phyloP scores from a whole-genome alignment of 2,329 filamentous ascomycete genomes.

The Fusarium tanahbumbuense region DNA sequence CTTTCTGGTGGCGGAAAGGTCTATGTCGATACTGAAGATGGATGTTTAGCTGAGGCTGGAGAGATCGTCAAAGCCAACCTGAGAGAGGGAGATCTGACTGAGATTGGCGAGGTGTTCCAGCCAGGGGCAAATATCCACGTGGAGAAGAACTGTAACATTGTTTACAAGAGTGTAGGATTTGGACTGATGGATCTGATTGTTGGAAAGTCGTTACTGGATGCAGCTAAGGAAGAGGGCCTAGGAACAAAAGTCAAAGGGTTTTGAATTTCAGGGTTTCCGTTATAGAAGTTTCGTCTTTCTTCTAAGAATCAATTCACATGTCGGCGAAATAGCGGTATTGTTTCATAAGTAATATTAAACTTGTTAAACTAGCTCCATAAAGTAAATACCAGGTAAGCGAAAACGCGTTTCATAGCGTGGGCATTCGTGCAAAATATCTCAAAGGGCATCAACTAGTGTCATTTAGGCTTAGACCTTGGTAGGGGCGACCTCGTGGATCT shows the following conservation, averaged over 20 bases:
- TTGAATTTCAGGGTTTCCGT: accelerated
- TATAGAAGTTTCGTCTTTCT: accelerated
- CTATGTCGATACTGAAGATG: not conserved
- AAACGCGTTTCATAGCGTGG: not conserved
- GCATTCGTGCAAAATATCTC: not conserved
- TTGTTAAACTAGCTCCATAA: not conserved
- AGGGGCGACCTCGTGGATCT: conserved; percentile 8
- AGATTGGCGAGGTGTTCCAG: not conserved
- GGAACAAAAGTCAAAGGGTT: not conserved
- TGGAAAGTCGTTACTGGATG: not conserved
- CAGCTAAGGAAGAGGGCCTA: not conserved
- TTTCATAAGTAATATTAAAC: conserved; percentile 9
- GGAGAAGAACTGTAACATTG: not conserved
- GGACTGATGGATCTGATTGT: not conserved
- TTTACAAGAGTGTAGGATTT: not conserved
- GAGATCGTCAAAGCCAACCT: not conserved
- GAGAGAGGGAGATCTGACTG: not conserved
- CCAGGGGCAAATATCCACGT: accelerated
- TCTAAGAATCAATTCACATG: not conserved
- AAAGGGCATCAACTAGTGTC: not conserved
- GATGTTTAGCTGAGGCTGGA: not conserved
- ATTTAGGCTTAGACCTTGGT: conserved; percentile 2
- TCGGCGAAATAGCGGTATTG: accelerated
- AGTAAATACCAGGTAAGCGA: not conserved
- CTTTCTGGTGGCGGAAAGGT: not conserved